Conservation (phyloP, 2,329 filamentous ascomycete genomes). For the Acrocalymma vagum region DNA sequence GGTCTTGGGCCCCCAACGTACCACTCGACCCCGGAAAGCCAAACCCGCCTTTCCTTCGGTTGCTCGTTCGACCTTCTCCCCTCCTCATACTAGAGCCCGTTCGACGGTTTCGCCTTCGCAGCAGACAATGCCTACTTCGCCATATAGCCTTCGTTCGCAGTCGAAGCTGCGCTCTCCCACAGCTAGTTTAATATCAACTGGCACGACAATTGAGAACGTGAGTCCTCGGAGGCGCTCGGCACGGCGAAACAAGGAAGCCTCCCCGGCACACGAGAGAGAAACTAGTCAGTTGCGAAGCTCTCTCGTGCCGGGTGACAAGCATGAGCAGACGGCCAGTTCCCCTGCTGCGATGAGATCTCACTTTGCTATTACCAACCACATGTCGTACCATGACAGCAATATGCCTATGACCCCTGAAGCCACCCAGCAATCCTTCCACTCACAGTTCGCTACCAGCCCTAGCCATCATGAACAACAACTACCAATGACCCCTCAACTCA, state of each 20-base stretch:
- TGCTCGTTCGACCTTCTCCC: conserved; percentile 24
- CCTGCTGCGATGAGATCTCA: conserved; percentile 8
- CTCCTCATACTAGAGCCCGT: conserved; percentile 21
- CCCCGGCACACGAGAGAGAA: too few species aligned
- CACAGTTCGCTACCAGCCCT: conserved; percentile 21
- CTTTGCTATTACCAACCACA: conserved; percentile 13
- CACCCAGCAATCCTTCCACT: conserved; percentile 35
- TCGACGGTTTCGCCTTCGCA: conserved; percentile 29
- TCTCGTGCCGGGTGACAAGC: too few species aligned
- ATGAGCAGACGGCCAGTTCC: conserved; percentile 18
- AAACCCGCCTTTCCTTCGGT: conserved; percentile 24
- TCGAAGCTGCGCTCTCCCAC: conserved; percentile 34
- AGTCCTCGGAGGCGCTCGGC: conserved; percentile 22
- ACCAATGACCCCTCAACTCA: conserved; percentile 48
- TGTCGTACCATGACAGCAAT: conserved; percentile 21
- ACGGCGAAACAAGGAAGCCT: conserved; percentile 16
- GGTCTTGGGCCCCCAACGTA: conserved; percentile 12
- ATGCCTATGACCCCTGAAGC: conserved; percentile 34
- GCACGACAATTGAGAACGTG: conserved; percentile 1
- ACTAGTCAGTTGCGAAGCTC: too few species aligned
- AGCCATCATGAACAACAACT: conserved; percentile 29
- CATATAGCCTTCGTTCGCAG: conserved; percentile 38
- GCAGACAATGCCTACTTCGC: conserved; percentile 26
- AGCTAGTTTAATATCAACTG: conserved; percentile 1
- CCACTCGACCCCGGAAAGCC: conserved; percentile 26